Evolutionary conservation across 2,329 filamentous ascomycete species (phyloP).

Genomic region (Venturia effusa): DNA sequence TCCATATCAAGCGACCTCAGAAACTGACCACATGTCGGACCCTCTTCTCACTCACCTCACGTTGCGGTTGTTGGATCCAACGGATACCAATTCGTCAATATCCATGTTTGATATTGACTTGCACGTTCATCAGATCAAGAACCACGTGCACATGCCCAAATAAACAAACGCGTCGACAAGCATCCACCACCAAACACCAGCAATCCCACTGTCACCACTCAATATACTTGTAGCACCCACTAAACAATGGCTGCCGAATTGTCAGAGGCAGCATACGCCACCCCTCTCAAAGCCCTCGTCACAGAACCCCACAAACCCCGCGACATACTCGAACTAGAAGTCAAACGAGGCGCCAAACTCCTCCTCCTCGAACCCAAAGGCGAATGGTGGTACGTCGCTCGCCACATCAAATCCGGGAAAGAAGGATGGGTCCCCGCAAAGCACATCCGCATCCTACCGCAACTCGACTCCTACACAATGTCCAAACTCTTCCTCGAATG

Average conservation of each 20-base stretch:
- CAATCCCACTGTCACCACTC: neutral
- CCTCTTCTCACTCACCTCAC: too few relatives aligned
- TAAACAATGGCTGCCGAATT: neutral
- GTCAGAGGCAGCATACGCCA: neutral
- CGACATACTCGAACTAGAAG: slow-evolving; percentile 6
- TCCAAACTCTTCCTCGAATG: neutral
- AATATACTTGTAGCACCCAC: neutral
- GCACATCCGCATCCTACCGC: neutral
- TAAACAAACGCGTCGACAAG: too few relatives aligned
- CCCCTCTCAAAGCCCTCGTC: neutral
- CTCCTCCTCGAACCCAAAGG: slow-evolving; percentile 7
- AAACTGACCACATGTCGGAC: too few relatives aligned
- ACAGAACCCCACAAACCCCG: neutral
- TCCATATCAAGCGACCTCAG: too few relatives aligned
- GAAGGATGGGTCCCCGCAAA: slow-evolving; percentile 18
- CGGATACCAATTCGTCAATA: too few relatives aligned
- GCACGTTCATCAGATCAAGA: neutral
- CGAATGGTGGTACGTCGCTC: slow-evolving; percentile 10
- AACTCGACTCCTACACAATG: neutral
- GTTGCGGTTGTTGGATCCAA: too few relatives aligned
- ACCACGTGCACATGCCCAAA: neutral
- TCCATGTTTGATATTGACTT: neutral
- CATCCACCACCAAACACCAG: neutral
- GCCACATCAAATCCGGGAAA: slow-evolving; percentile 17
- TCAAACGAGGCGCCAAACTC: slow-evolving; percentile 1